These are phyloP conservation scores for Fusarium vanettenii DNA, from an alignment of 2,329 filamentous ascomycete genomes.

Conservation along the genomic window DNA sequence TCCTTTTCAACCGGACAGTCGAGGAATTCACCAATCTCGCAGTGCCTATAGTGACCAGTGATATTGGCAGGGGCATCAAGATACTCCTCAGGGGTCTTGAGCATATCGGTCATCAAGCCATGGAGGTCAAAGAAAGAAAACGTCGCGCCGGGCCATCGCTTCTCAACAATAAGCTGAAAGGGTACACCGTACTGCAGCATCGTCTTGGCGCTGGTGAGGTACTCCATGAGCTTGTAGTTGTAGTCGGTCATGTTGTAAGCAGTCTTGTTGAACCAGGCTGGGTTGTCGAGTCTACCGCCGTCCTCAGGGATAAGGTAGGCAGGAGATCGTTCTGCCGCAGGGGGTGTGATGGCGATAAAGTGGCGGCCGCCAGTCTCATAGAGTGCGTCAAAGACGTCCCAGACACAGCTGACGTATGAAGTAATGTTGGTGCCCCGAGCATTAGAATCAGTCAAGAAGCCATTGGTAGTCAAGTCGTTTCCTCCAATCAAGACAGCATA, in stretches of 20 bases:
- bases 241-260: not conserved
- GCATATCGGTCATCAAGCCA: not conserved
- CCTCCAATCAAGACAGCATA: not conserved
- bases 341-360: not conserved
- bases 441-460: not conserved
- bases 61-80: not conserved
- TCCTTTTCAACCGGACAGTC: not conserved
- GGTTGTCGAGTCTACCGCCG: not conserved
- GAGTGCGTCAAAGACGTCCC: not conserved
- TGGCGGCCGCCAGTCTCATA: not conserved
- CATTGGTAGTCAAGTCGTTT: not conserved
- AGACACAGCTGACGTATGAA: not conserved
- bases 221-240: not conserved
- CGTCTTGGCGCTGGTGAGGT: not conserved
- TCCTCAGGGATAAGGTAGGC: not conserved
- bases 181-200: not conserved
- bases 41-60: not conserved
- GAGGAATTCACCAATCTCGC: not conserved
- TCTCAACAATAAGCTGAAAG: not conserved
- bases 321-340: not conserved
- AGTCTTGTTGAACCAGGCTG: not conserved
- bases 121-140: not conserved
- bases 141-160: not conserved
- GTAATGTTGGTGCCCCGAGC: not conserved
- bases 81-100: not conserved